Base-by-base conservation (phyloP, 2,329 filamentous ascomycete species). In the Curvularia hawaiiensis region DNA sequence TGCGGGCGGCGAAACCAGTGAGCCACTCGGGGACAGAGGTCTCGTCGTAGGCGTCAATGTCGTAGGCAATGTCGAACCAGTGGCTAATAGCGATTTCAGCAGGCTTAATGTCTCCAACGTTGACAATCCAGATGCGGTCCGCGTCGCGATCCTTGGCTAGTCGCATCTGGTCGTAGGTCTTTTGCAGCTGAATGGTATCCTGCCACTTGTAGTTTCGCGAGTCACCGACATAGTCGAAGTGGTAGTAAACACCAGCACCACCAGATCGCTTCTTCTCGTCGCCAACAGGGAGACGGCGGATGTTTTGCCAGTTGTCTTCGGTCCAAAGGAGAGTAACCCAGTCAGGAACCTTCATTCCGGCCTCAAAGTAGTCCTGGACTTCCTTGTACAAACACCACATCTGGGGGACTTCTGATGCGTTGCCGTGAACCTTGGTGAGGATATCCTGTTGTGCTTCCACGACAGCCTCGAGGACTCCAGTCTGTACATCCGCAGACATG, bases 321-420 rank as follows among this genome's bases (percentile, higher is more conserved):
- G 86, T 82, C 83, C 87, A 90, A 4, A 90, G 79, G 24, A 90
- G 78, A 1, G 86, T 90, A 28, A 90, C 83, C 66, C 89, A 83
- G 38, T 90, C 87, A 0, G 88, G 75, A 72, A 89, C 82, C 2
- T 78, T 76, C 69, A 90, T 80, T 1, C 88, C 88, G 16, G 84
- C 79, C 56, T 88, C 84, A 56, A 88, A 85, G 70, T 91, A 90
- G 7, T 84, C 83, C 74, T 88, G 87, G 2, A 91, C 88, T 70
- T 91, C 88, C 69, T 90, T 90, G 75, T 91, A 91, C 59, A 91
- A 76, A 65, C 87, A 90, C 88, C 88, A 90, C 75, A 88, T 82
- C 73, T 90, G 88, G 6, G 88, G 88, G 0, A 88, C 83, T 1
- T 80, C 76, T 4, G 80, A 83, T 62, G 80, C 75, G 54, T 78